Evolutionary conservation across 148 eudicot genomes (phyloP).

Genomic region (Camellia japonica): DNA sequence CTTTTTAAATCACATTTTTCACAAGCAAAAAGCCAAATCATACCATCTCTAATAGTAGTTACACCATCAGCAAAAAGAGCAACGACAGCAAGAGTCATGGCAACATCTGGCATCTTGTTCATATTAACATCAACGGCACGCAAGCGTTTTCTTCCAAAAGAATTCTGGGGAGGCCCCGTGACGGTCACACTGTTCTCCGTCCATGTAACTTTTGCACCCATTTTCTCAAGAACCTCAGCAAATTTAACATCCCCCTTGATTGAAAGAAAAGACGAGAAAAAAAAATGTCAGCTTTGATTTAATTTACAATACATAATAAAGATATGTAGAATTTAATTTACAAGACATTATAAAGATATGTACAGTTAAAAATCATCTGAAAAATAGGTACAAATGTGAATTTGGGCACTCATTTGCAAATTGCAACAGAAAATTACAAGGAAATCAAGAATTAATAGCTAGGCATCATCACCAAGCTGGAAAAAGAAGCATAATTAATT

Average conservation of each 20-base stretch:
- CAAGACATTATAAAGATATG: background rate
- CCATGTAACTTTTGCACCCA: slow-evolving; percentile 97
- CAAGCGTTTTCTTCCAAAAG: slow-evolving; percentile 74
- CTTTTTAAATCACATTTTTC: background rate
- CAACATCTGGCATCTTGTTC: slow-evolving; percentile 99
- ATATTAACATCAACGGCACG: slow-evolving; percentile 87
- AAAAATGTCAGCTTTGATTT: background rate
- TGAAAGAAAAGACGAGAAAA: background rate
- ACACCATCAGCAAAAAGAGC: slow-evolving; percentile 95
- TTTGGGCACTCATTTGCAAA: background rate
- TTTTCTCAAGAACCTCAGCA: slow-evolving; percentile 93
- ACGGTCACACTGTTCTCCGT: slow-evolving; percentile 93
- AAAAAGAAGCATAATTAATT: slow-evolving; percentile 1
- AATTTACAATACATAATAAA: background rate
- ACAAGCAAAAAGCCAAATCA: slow-evolving; percentile 12
- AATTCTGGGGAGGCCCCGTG: slow-evolving; percentile 73
- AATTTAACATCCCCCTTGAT: slow-evolving; percentile 92
- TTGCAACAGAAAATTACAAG: background rate
- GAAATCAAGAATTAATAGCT: background rate
- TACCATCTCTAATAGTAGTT: slow-evolving; percentile 98
- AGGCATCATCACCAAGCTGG: background rate
- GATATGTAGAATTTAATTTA: background rate
- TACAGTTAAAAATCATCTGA: background rate
- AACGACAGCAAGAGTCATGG: slow-evolving; percentile 97
- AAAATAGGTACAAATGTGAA: background rate